Percentiles rank a stretch among this genome's conserved stretches.
phyloP scores from a whole-genome alignment of 495 filamentous ascomycete species.

The Articulospora tetracladia region DNA sequence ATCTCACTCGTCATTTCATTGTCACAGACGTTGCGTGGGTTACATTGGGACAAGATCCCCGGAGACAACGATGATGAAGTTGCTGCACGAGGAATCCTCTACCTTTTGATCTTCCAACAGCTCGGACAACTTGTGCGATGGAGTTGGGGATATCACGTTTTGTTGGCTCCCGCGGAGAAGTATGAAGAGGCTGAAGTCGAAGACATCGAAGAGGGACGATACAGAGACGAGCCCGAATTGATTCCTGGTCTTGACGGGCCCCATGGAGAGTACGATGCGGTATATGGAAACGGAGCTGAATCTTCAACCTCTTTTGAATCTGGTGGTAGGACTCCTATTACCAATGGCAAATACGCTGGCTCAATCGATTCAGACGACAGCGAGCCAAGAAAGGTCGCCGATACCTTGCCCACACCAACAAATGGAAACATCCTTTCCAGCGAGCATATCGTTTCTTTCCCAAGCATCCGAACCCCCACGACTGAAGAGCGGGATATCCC shows the following conservation, averaged over 20 bases:
- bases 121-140: slow-evolving; percentile 92
- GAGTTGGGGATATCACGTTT: slow-evolving; percentile 96
- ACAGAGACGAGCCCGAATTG: slow-evolving; percentile 54
- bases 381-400: slow-evolving; percentile 15
- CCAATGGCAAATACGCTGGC: slow-evolving; percentile 21
- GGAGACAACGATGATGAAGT: slow-evolving; percentile 96
- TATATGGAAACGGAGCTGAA: slow-evolving; percentile 5
- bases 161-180: slow-evolving; percentile 76
- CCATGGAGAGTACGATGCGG: slow-evolving; percentile 25
- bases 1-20: slow-evolving; percentile 94
- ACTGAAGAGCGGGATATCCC: slow-evolving; percentile 22
- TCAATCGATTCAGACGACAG: slow-evolving; percentile 24
- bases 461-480: slow-evolving; percentile 21
- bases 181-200: slow-evolving; percentile 51
- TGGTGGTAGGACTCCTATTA: slow-evolving; percentile 26
- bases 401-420: slow-evolving; percentile 23
- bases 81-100: slow-evolving; percentile 87
- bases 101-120: slow-evolving; percentile 96
- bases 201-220: slow-evolving; percentile 63
- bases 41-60: slow-evolving; percentile 88
- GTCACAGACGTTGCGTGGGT: slow-evolving; percentile 82
- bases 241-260: slow-evolving; percentile 27
- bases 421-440: slow-evolving; percentile 29
- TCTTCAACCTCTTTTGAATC: slow-evolving; percentile 23
- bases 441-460: slow-evolving; percentile 28